Evolutionary conservation across 768 basidiomycete species (phyloP), one percentile per base, ranked within the genome.

Genomic region (Candolleomyces aberdarensis): DNA sequence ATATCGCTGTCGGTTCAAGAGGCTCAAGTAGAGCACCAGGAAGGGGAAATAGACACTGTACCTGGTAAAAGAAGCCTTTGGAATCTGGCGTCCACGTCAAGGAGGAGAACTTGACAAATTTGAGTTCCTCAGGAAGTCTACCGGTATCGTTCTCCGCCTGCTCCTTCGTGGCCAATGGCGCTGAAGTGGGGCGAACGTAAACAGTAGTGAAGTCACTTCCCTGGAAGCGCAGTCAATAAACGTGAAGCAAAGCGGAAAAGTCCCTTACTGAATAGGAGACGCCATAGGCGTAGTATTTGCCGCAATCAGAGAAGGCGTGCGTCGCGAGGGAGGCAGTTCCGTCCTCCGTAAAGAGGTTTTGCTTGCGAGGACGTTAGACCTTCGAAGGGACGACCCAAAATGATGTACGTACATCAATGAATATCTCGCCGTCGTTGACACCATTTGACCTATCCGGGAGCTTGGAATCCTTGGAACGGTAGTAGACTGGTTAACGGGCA

Each of bases 61-160:
- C 79, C 78, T 92, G 91, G 70, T 94, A 94, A 74, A 94, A 91
- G 73, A 94, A 92, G 1, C 92, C 92, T 62, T 85, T 86, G 58
- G 85, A 87, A 72, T 93, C 90, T 58, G 85, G 83, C 4, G 86
- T 86, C 92, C 92, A 94, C 29, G 78, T 76, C 47, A 92, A 79
- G 11, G 76, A 72, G 0, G 87, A 88, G 72, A 91, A 92, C 70
- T 94, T 94, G 63, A 91, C 88, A 68, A 83, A 88, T 58, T 86
- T 81, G 57, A 93, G 73, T 62, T 86, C 86, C 49, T 94, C 92
- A 3, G 77, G 64, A 41, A 92, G 78, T 48, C 85, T 77, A 40
- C 76, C 77, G 19, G 80, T 75, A 64, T 86, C 79, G 56, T 81
- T 78, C 8, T 77, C 75, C n/a, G 61, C 66, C 56, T 75, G 69